Conservation (phyloP, 1,284 basidiomycete genomes). For the Ustilago crameri region DNA sequence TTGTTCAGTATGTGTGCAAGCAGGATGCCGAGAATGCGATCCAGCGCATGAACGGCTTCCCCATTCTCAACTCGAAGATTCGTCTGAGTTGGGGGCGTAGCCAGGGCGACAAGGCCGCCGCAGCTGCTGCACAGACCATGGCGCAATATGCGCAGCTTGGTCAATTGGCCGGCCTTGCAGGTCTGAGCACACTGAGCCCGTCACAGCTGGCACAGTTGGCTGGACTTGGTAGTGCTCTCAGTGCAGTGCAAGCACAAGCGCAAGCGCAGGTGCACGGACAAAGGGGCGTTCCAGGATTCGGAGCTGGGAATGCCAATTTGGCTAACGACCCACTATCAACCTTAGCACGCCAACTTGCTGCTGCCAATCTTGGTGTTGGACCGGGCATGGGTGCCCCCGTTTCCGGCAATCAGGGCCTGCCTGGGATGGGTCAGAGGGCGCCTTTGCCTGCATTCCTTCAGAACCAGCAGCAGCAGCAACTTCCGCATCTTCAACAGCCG, state of each 20-base stretch:
- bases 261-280: slow-evolving; percentile 33
- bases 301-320: slow-evolving; percentile 8
- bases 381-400: not conserved
- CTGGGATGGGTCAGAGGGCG: slow-evolving; percentile 21
- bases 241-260: slow-evolving; percentile 45
- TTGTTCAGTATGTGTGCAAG: slow-evolving; percentile 92
- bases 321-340: slow-evolving; percentile 50
- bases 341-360: slow-evolving; percentile 47
- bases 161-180: slow-evolving; percentile 54
- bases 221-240: slow-evolving; percentile 51
- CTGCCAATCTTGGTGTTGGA: slow-evolving; percentile 28
- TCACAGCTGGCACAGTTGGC: slow-evolving; percentile 56
- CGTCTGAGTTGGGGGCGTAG: slow-evolving; percentile 87
- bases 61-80: slow-evolving; percentile 84
- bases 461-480: slow-evolving; percentile 29
- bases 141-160: slow-evolving; percentile 57
- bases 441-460: slow-evolving; percentile 34
- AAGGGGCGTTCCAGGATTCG: slow-evolving; percentile 19
- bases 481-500: slow-evolving; percentile 8
- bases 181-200: slow-evolving; percentile 51
- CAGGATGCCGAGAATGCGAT: slow-evolving; percentile 91
- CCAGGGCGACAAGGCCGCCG: slow-evolving; percentile 66
- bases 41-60: slow-evolving; percentile 94
- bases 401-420: slow-evolving; percentile 4
- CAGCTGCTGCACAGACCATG: slow-evolving; percentile 60